Base-by-base conservation (phyloP, 768 basidiomycete genomes). In the Strobilomyces echinocephalus region DNA sequence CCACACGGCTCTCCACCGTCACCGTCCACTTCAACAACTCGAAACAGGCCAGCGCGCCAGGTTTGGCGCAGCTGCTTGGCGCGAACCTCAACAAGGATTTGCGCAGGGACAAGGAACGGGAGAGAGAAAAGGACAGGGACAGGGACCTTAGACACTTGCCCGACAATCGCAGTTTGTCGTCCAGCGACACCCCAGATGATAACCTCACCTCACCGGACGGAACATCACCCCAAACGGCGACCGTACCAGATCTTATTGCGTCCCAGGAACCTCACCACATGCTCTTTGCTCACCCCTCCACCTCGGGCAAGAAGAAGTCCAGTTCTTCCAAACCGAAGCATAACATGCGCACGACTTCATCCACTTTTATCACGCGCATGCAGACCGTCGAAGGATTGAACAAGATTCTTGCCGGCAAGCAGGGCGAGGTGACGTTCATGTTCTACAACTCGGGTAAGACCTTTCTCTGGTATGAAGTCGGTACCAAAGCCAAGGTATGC, bases 371-470 rank as follows among this genome's bases (percentile, higher is more conserved):
- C 58, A 87, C 90, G 3, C 82, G 94, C 30, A 74, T 93, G 45
- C 92, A 95, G 60, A 85, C 80, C 51, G 76, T 80, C 39, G 94
- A 97, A 65, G 89, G 87, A 42, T 72, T 91, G 52, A 78, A 76
- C 28, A 88, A 83, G 70, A 74, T 75, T 14, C 76, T 95, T 26
- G 80, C 85, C 53, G 78, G 84, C 15, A 90, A 87, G 67, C 84
- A 87, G 53, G 92, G 91, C n/a, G 93, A 95, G 50, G 78, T 77
- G 6, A 88, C 87, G 1, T 93, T 91, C 70, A 68, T 91, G 31
- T 94, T 95, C 69, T 95, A 91, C 71, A 95, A 94, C 64, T 70
- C 81, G n/a, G 79, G 82, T 16, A 92, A 92, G 74, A 87, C 79
- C 54, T 87, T 90, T 63, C 74, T 90, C 36, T 94, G 93, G 91